A percentile compares a stretch with the other conserved stretches of the same genome.
Conservation (phyloP, 176 grass and related monocot species). For the Dendrocalamus sinicus region DNA sequence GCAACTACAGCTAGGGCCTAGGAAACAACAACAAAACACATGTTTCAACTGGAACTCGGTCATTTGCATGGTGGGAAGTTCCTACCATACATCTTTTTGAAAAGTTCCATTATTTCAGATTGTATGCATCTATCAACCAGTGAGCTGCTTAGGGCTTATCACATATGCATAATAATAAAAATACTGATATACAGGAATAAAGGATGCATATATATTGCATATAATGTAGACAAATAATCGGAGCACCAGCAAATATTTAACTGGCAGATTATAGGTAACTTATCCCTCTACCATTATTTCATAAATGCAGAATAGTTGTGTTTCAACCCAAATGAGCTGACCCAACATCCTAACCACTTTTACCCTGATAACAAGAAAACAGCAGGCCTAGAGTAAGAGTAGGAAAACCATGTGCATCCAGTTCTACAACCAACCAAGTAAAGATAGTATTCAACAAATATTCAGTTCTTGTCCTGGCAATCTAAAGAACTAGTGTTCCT, state of each 20-base stretch:
- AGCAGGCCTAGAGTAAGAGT: not conserved
- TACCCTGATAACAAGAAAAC: slow-evolving; percentile 1
- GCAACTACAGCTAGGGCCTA: not conserved
- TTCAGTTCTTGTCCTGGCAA: slow-evolving; percentile 21
- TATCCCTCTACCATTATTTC: slow-evolving; percentile 7
- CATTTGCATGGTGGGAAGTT: not conserved
- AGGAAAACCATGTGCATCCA: slow-evolving; percentile 27
- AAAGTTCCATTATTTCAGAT: slow-evolving; percentile 8
- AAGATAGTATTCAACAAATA: slow-evolving; percentile 30
- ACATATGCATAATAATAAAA: not conserved
- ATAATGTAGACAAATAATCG: not conserved
- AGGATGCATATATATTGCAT: not conserved
- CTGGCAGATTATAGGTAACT: not conserved
- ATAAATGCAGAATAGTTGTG: not conserved
- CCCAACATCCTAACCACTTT: not conserved
- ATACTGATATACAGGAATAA: not conserved
- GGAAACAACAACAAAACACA: not conserved
- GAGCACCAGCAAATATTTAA: slow-evolving; percentile 9
- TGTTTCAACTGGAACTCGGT: not conserved
- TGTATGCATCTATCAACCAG: not conserved
- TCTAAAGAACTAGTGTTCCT: slow-evolving; percentile 1
- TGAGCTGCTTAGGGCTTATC: slow-evolving; percentile 1
- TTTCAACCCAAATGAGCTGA: slow-evolving; percentile 2
- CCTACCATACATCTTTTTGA: not conserved
- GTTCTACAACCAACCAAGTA: not conserved